Evolutionary conservation across 2,329 filamentous ascomycete species (phyloP), one percentile per base, ranked within the genome.

Genomic region (Penicillium palitans): DNA sequence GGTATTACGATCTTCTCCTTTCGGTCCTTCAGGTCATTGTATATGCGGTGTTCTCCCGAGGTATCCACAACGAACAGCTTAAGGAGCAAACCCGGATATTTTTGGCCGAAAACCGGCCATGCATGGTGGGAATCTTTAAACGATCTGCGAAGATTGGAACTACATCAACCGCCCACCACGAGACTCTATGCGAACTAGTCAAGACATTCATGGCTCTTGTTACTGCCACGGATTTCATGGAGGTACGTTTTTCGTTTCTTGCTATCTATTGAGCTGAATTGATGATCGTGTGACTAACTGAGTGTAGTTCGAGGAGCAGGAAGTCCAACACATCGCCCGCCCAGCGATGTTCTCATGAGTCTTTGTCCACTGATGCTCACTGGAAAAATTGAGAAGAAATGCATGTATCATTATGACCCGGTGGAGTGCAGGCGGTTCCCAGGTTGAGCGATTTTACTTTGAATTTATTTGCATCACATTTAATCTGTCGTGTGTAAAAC

Each of bases 101-200:
- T 76, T 79, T 99, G 59, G 83, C 84, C 6, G 89, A 95, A 63
- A 91, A 96, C 73, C 84, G 93, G 61, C 86, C 88, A 73, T 86
- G 93, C 57, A 90, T 98, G 68, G 86, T 95, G 63, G 90, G 92
- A 46, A 88, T 96, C 21, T 90, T 99, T 69, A 99, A 99, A 79
- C 84, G 92, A 65, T 90, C 90, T 66, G 90, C 90, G 0, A 90
- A 90, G 48, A 90, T 96, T 57, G 89, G 90, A 19, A 73, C 76
- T 35, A 72, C 75, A 5, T 72, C 73, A 35, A 74, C 76, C 13
- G 72, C 76, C 42, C 79, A 86, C 37, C 86, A 86, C 52, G 80
- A 87, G 56, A 84, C 85, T 62, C 79, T 96, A 39, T 83, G 85
- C 48, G 91, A 93, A 66, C 76, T 98, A 65, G 90, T 93, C 6